These are phyloP conservation scores for Psilocybe subaeruginosa DNA, from an alignment of 768 basidiomycete species.

Conservation along the genomic window DNA sequence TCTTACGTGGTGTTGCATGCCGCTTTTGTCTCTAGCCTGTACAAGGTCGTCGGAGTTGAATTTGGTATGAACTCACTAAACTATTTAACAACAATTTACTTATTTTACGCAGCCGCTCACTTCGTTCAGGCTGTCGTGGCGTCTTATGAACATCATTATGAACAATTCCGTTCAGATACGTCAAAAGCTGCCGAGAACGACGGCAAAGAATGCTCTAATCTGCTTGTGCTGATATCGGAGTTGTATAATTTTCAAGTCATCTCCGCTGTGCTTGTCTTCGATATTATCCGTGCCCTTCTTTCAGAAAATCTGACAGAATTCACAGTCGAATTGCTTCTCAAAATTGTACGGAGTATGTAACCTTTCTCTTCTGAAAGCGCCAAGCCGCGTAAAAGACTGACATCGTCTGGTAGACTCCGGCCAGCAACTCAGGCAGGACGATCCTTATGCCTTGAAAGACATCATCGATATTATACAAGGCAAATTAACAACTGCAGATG, in stretches of 20 bases:
- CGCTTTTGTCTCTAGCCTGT: constrained; percentile 78
- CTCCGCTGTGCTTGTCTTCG: constrained; percentile 87
- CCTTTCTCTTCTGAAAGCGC: not conserved
- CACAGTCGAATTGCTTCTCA: constrained; percentile 84
- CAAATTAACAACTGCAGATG: constrained; percentile 59
- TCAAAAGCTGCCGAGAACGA: constrained; percentile 29
- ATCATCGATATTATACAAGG: constrained; percentile 83
- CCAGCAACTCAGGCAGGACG: constrained; percentile 87
- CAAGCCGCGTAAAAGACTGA: not conserved
- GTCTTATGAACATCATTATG: constrained; percentile 65
- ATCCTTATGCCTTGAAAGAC: constrained; percentile 90
- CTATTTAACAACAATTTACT: not conserved
- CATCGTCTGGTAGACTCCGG: constrained; percentile 74
- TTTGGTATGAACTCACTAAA: constrained; percentile 62
- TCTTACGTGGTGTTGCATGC: constrained; percentile 90
- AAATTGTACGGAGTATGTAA: constrained; percentile 75
- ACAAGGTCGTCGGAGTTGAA: constrained; percentile 83
- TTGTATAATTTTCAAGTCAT: constrained; percentile 97
- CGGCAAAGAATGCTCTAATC: constrained; percentile 90
- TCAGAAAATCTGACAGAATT: constrained; percentile 69
- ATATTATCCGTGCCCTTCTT: constrained; percentile 80
- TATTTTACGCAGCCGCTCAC: constrained; percentile 62
- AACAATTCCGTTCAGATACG: constrained; percentile 26
- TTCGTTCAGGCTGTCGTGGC: constrained; percentile 77
- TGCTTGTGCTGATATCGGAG: constrained; percentile 86